Conservation (phyloP, 345 rosid species). For the Microcos paniculata region DNA sequence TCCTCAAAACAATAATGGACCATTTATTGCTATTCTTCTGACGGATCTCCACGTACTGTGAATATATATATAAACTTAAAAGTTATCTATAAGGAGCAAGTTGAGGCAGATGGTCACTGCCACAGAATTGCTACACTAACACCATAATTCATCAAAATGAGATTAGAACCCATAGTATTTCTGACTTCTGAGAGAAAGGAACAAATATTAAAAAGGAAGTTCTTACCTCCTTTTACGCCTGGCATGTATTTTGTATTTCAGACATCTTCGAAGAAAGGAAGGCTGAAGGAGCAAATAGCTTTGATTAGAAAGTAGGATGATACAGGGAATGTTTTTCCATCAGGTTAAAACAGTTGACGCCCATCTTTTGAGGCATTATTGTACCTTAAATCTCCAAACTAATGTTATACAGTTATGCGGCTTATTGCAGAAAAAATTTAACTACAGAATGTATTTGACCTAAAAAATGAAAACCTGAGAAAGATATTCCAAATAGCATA, state of each 20-base stretch:
- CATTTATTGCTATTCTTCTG: not conserved
- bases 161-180: not conserved
- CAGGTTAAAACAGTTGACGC: not conserved
- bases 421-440: not conserved
- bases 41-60: not conserved
- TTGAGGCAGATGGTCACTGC: not conserved
- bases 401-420: not conserved
- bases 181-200: not conserved
- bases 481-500: not conserved
- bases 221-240: conserved; percentile 57
- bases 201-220: conserved; percentile 6
- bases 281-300: conserved; percentile 49
- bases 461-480: not conserved
- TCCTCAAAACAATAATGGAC: not conserved
- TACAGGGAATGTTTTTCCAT: not conserved
- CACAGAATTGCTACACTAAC: not conserved
- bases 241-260: conserved; percentile 59
- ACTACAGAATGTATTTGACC: not conserved
- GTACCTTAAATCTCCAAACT: not conserved
- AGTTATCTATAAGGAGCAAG: not conserved
- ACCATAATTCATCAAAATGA: not conserved
- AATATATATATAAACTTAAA: not conserved
- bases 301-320: conserved; percentile 13
- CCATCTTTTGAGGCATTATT: not conserved
- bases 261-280: conserved; percentile 65